Evolutionary conservation across 257 asterid species (phyloP).

Genomic region (Echium plantagineum): DNA sequence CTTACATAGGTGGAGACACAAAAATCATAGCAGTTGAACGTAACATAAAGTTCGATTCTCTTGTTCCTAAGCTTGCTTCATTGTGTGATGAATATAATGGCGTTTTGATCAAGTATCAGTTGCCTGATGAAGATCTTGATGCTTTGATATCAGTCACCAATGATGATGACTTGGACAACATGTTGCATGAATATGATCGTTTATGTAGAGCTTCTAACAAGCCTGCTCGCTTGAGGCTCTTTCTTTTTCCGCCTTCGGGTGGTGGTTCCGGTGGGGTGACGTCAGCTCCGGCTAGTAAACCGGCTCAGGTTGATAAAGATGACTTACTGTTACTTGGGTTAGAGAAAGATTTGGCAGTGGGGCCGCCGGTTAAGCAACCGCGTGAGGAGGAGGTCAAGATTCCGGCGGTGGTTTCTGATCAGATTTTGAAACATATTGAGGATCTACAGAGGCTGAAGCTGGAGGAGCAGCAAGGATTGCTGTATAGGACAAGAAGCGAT

Average conservation of each 20-base stretch:
- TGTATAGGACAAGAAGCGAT: conserved; percentile 47
- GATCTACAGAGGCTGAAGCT: conserved; percentile 77
- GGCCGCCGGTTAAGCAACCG: conserved; percentile 22
- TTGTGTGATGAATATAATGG: conserved; percentile 53
- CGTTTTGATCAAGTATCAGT: conserved; percentile 72
- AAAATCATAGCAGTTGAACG: conserved; percentile 86
- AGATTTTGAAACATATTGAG: conserved; percentile 93
- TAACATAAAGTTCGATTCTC: conserved; percentile 30
- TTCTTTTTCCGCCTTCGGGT: conserved; percentile 51
- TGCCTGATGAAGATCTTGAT: conserved; percentile 95
- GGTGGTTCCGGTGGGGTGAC: conserved; percentile 65
- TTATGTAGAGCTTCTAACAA: conserved; percentile 51
- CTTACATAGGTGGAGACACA: conserved; percentile 90
- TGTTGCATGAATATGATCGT: conserved; percentile 93
- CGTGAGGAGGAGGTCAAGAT: too few species aligned
- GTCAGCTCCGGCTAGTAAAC: conserved; percentile 20
- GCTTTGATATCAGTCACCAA: conserved; percentile 86
- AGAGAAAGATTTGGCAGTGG: conserved; percentile 39
- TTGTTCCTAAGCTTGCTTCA: conserved; percentile 48
- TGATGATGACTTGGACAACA: conserved; percentile 89
- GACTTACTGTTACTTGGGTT: conserved; percentile 64
- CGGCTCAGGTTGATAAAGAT: conserved; percentile 12
- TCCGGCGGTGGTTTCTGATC: conserved; percentile 32
- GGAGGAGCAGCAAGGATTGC: conserved; percentile 58
- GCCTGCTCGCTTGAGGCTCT: conserved; percentile 77